Conservation (phyloP, 2,329 filamentous ascomycete genomes). For the Botryotinia convoluta region DNA sequence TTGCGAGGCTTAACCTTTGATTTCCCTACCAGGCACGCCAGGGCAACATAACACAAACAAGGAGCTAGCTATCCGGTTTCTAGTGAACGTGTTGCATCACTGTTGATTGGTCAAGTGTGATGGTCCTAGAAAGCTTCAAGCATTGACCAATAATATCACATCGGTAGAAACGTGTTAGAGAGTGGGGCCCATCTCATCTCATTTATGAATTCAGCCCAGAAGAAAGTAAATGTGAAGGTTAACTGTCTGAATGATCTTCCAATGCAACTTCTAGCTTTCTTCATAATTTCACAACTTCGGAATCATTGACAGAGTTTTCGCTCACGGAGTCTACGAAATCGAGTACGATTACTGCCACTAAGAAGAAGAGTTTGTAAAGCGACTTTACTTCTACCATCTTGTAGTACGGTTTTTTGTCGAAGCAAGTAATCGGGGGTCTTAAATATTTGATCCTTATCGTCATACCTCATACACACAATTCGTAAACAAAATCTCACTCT, state of each 20-base stretch:
- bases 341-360: neutral
- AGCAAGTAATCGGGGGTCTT: neutral
- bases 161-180: conserved; percentile 7
- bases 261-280: neutral
- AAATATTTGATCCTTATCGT: conserved; percentile 5
- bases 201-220: neutral
- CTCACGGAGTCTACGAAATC: neutral
- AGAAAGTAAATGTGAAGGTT: neutral
- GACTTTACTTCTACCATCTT: neutral
- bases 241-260: neutral
- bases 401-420: neutral
- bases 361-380: neutral
- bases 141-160: conserved; percentile 10
- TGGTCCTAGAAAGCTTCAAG: neutral
- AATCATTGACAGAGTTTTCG: neutral
- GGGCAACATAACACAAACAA: neutral
- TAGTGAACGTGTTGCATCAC: neutral
- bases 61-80: neutral
- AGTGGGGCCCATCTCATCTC: neutral
- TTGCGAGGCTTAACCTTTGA: neutral
- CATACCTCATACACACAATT: conserved; percentile 6
- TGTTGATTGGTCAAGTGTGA: conserved; percentile 12
- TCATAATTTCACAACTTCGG: neutral
- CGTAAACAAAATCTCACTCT: neutral
- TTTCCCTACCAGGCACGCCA: neutral